Percentiles rank a stretch among this genome's conserved stretches.
These are phyloP conservation scores for Cylindrotheca fusiformis DNA, from an alignment of 108 stramenopile genomes.

Conservation along the genomic window DNA sequence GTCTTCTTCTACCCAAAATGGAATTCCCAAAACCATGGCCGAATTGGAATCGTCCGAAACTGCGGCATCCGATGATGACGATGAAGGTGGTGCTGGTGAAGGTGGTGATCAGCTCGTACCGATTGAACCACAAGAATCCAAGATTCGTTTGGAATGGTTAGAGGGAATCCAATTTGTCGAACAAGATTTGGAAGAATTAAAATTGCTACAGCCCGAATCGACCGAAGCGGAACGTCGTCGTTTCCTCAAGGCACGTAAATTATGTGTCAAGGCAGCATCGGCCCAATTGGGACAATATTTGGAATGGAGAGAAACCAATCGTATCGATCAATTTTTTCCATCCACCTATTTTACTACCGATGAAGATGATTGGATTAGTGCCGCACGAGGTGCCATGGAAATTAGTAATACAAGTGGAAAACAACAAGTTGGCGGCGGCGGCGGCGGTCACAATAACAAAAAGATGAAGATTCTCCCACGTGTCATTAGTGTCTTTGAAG, in stretches of 20 bases:
- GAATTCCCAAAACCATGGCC: no score
- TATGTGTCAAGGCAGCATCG: constrained; percentile 12
- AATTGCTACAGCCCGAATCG: constrained; percentile 10
- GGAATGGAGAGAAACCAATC: constrained; percentile 9
- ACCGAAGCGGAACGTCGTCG: constrained; percentile 37
- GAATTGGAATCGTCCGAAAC: not conserved
- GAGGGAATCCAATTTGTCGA: not conserved
- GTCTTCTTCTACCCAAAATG: not conserved
- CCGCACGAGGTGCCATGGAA: constrained; percentile 15
- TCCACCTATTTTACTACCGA: constrained; percentile 12
- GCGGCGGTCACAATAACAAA: not conserved
- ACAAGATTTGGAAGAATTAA: not conserved
- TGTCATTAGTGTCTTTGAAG: constrained; percentile 16
- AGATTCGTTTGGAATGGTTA: not conserved
- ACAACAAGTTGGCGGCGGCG: not conserved
- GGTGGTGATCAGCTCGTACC: not conserved
- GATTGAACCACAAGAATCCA: not conserved
- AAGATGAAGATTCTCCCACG: constrained; percentile 1
- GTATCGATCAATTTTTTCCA: constrained; percentile 18
- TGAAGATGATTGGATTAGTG: constrained; percentile 9
- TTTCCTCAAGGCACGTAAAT: constrained; percentile 27
- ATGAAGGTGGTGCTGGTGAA: not conserved
- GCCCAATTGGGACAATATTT: constrained; percentile 18
- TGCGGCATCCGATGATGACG: not conserved
- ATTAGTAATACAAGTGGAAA: constrained; percentile 5